phyloP scores from a whole-genome alignment of 2,329 filamentous ascomycete species.

The Aspergillus felis region DNA sequence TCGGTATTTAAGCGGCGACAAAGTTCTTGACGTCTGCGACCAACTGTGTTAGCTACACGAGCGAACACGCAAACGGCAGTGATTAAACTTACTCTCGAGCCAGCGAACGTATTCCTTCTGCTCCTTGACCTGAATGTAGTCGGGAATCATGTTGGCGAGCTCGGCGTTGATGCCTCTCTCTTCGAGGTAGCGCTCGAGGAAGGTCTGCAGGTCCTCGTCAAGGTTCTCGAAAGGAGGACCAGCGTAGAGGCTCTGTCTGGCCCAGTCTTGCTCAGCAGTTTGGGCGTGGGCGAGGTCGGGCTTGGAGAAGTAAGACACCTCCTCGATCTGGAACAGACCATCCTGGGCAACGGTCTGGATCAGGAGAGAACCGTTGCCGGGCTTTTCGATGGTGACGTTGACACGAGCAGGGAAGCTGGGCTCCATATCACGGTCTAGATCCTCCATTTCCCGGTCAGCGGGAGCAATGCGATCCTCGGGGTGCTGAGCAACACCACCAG shows the following conservation, averaged over 20 bases:
- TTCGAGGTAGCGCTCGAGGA: conserved; percentile 90
- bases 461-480: conserved; percentile 56
- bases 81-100: conserved; percentile 62
- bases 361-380: conserved; percentile 76
- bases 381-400: conserved; percentile 84
- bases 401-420: conserved; percentile 73
- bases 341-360: conserved; percentile 85
- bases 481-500: conserved; percentile 46
- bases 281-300: conserved; percentile 71
- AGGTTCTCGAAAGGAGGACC: conserved; percentile 91
- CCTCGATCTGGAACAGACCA: conserved; percentile 80
- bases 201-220: conserved; percentile 89
- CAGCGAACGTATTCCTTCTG: conserved; percentile 93
- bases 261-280: conserved; percentile 72
- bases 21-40: conserved; percentile 72
- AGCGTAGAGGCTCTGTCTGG: conserved; percentile 74
- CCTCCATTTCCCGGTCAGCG: conserved; percentile 56
- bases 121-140: conserved; percentile 98
- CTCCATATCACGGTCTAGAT: conserved; percentile 48
- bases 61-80: background rate
- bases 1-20: conserved; percentile 60
- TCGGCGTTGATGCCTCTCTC: conserved; percentile 86
- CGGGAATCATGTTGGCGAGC: conserved; percentile 84
- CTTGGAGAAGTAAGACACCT: conserved; percentile 82
- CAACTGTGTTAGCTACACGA: conserved; percentile 7